Evolutionary conservation across 495 filamentous ascomycete genomes (phyloP), one percentile per base, ranked within the genome.

Genomic region (Xylaria grammica): DNA sequence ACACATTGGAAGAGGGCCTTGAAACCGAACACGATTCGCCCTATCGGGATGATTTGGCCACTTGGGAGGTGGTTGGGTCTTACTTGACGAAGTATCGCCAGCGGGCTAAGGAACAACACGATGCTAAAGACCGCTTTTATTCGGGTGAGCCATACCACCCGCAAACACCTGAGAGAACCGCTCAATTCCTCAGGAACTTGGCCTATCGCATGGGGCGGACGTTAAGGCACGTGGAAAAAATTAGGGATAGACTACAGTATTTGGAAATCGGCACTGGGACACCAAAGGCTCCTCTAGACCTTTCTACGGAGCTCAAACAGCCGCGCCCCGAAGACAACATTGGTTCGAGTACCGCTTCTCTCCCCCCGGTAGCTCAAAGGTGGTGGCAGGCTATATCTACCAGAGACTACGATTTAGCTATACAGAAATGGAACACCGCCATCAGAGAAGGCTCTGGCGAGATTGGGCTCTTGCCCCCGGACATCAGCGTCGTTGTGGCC

Each of bases 151-250:
- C n/a, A 30, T 32, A 51, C 9, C 36, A 17, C 17, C 19, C 68
- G 8, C 44, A 61, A 27, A 61, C 67, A 0, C 65, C 72, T 0
- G 69, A 72, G 51, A 72, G 29, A 58, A 74, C 72, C 1, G 65
- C 22, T 1, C 72, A 74, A 30, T 74, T 74, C 51, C 67, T 72
- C 34, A 70, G 72, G 29, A 74, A 72, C 11, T 57, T 74, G 32
- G 72, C 72, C 29, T 72, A 64, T 24, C 65, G 72, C 10, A 69
- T 72, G 69, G 72, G 72, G 11, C 64, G 66, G 34, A 74, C 72
- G 10, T 46, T 74, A 40, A 60, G 60, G 36, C 65, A 74, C 52
- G 62, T 57, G 11, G 51, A 60, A 29, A 49, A 60, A 19, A 69
- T 74, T 22, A 60, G 66, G 59, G 22, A 54, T 3, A 61, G 69